phyloP scores from a whole-genome alignment of 768 basidiomycete genomes.

The Multifurca ochricompacta region DNA sequence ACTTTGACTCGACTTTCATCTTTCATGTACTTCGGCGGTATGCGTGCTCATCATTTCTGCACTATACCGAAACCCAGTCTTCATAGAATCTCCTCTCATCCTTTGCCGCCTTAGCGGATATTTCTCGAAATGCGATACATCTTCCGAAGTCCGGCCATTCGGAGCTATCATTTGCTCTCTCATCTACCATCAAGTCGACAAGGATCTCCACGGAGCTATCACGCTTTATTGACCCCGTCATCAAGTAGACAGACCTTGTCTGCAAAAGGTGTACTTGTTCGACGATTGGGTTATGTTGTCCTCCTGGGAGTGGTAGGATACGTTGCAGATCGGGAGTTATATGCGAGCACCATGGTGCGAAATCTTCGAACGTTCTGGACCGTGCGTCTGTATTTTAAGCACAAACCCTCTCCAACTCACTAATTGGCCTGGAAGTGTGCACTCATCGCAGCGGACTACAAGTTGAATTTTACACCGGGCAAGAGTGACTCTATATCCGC shows the following conservation, averaged over 20 bases:
- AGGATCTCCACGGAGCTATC: no score
- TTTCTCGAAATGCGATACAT: neutral
- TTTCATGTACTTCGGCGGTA: no score
- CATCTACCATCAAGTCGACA: no score
- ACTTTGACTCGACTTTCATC: no score
- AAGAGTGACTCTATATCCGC: slow-evolving; percentile 67
- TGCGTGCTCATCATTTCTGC: no score
- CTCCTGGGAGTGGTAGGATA: slow-evolving; percentile 30
- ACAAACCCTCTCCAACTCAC: neutral
- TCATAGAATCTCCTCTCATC: neutral
- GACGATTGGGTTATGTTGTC: slow-evolving; percentile 24
- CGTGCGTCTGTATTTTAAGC: slow-evolving; percentile 28
- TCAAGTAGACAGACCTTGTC: neutral
- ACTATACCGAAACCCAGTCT: no score
- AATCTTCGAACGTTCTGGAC: slow-evolving; percentile 44
- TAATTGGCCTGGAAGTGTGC: slow-evolving; percentile 40
- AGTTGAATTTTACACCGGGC: slow-evolving; percentile 73
- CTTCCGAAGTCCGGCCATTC: neutral
- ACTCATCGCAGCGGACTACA: slow-evolving; percentile 73
- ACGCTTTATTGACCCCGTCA: neutral
- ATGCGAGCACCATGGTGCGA: slow-evolving; percentile 41
- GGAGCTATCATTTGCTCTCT: no score
- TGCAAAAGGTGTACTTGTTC: slow-evolving; percentile 15
- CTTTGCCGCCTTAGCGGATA: neutral
- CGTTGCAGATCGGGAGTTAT: slow-evolving; percentile 35